A percentile compares a stretch with the other conserved stretches of the same genome.
Evolutionary conservation across 2,329 filamentous ascomycete species (phyloP).

Genomic region (Immersiporthe knoxdaviesiana): DNA sequence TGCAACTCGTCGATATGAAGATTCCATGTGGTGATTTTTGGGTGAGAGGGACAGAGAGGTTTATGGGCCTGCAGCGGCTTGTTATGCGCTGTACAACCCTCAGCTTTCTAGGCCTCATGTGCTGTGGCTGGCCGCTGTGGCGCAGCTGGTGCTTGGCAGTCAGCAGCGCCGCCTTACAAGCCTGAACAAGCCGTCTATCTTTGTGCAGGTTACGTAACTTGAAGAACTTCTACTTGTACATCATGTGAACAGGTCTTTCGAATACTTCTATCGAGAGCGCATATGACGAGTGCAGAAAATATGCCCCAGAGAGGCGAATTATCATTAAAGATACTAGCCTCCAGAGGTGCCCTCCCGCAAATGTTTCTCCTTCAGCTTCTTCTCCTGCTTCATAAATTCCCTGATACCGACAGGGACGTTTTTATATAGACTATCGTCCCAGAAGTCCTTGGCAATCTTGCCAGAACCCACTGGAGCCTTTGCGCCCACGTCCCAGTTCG

Average conservation of each 20-base stretch:
- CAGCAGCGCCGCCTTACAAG: background rate
- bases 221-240: background rate
- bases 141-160: background rate
- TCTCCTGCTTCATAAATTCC: conserved; percentile 98
- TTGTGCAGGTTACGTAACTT: background rate
- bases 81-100: background rate
- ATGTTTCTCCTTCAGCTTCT: conserved; percentile 80
- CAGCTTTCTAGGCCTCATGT: background rate
- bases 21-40: background rate
- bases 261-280: too few species aligned
- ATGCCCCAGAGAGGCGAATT: background rate
- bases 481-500: conserved; percentile 61
- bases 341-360: conserved; percentile 56
- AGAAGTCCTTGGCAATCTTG: conserved; percentile 55
- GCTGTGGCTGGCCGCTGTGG: background rate
- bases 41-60: background rate
- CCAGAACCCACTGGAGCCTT: conserved; percentile 36
- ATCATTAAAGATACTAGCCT: conserved; percentile 37
- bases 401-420: conserved; percentile 88
- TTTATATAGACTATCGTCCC: conserved; percentile 72
- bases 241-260: too few species aligned
- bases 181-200: background rate
- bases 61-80: background rate
- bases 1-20: background rate
- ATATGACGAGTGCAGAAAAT: background rate